Base-by-base conservation (phyloP, 75 land plant genomes). In the Cryptomeria japonica region DNA sequence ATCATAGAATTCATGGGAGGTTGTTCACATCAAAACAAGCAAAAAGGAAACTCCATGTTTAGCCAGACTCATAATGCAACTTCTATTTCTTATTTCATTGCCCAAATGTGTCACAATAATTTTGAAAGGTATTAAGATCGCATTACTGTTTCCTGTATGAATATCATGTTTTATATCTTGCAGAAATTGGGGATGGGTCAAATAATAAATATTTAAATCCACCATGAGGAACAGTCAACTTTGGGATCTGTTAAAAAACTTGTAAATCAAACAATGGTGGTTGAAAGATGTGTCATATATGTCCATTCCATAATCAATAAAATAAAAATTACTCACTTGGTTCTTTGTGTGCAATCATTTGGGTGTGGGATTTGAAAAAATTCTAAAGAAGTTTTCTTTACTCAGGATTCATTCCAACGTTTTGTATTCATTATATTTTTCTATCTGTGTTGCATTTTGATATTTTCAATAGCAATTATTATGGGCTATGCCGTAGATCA, bases 391-490 rank as follows among this genome's bases (percentile, higher is more conserved):
- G n/a, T n/a, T n/a, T n/a, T n/a, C 37, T 34, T 34, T 73, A 2
- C 77, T 34, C 36, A 31, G 12, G 10, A 31, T 73, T 73, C 77
- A 73, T 73, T 73, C 37, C 77, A 73, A 34, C 34, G n/a, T 32
- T 73, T 13, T 73, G 77, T 73, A 73, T 73, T 73, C n/a, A 73
- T 73, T 73, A 36, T 73, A 73, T 73, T 13, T 73, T 73, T 73
- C 77, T 37, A 73, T 2, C 14, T 3, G 32, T 34, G 32, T 3
- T 31, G 37, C 36, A 31, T 73, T 72, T 34, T 7, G 73, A 7
- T 70, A 70, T 70, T 70, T 28, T 31, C 73, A 70, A 70, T 28
- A 7, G 31, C 31, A 70, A 18, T 70, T 70, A 70, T 70, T 11
- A n/a, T 7, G 10, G 22, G 37, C 77, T 32, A 14, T 31, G 77